These are phyloP conservation scores for Leptographium radiaticola DNA, from an alignment of 2,329 filamentous ascomycete species.

Conservation along the genomic window DNA sequence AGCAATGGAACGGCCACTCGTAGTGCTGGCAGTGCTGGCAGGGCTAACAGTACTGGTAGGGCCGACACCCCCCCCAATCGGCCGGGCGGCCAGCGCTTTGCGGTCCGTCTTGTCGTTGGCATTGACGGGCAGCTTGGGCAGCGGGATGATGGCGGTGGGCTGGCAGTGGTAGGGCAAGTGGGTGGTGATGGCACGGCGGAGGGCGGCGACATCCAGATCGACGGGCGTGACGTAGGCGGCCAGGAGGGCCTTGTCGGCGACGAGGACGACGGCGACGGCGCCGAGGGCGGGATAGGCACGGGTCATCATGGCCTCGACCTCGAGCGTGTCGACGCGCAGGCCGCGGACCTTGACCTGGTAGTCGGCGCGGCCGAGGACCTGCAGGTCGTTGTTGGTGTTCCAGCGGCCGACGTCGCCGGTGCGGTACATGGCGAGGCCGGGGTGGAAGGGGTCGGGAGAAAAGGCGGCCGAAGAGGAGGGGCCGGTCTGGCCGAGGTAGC, in stretches of 20 bases:
- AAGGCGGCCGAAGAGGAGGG: slow-evolving; percentile 18
- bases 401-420: slow-evolving; percentile 26
- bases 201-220: not conserved
- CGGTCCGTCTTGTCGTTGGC: not conserved
- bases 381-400: slow-evolving; percentile 19
- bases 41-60: no score
- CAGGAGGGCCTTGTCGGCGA: no score
- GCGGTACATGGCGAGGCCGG: slow-evolving; percentile 21
- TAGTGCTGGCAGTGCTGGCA: no score
- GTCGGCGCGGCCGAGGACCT: slow-evolving; percentile 23
- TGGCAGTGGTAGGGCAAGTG: not conserved
- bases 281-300: not conserved
- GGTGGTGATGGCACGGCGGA: not conserved
- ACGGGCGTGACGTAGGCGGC: not conserved
- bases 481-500: slow-evolving; percentile 21
- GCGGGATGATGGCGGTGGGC: not conserved
- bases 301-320: slow-evolving; percentile 19
- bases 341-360: slow-evolving; percentile 18
- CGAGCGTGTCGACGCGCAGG: slow-evolving; percentile 24
- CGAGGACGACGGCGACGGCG: not conserved
- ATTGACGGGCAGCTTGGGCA: not conserved
- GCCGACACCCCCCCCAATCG: no score
- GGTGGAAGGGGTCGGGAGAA: slow-evolving; percentile 16
- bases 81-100: no score
- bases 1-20: no score